Evolutionary conservation across 2,329 filamentous ascomycete species (phyloP).

Genomic region (Diaporthe nobilis): DNA sequence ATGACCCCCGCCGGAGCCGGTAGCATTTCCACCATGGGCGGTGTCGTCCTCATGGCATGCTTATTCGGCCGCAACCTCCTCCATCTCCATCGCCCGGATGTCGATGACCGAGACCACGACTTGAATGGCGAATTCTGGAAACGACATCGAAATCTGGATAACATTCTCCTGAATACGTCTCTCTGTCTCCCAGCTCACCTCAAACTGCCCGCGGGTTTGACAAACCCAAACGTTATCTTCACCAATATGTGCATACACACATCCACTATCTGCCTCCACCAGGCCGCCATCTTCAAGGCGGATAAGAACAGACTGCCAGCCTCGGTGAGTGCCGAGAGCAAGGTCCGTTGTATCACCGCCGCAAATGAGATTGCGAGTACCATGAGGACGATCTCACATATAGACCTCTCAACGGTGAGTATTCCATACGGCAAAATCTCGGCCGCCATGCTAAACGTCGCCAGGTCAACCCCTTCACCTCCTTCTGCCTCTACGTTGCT

Average conservation of each 20-base stretch:
- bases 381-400: conserved; percentile 94
- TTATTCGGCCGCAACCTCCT: conserved; percentile 92
- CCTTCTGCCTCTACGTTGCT: conserved; percentile 96
- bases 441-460: background rate
- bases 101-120: conserved; percentile 86
- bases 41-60: conserved; percentile 87
- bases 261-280: conserved; percentile 96
- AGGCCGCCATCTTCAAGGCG: conserved; percentile 97
- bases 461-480: conserved; percentile 95
- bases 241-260: conserved; percentile 98
- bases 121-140: conserved; percentile 97
- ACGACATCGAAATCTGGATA: conserved; percentile 89
- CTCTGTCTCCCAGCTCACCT: conserved; percentile 85
- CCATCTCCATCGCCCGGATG: conserved; percentile 89
- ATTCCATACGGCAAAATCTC: background rate
- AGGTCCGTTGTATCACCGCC: conserved; percentile 91
- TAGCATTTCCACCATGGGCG: conserved; percentile 82
- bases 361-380: conserved; percentile 95
- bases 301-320: conserved; percentile 86
- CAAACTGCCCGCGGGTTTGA: conserved; percentile 82
- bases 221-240: conserved; percentile 89
- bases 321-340: conserved; percentile 88
- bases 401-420: conserved; percentile 85
- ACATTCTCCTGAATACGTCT: conserved; percentile 88
- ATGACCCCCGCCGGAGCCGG: conserved; percentile 80